Evolutionary conservation across 768 basidiomycete genomes (phyloP).

Genomic region (Lentinula sp.): DNA sequence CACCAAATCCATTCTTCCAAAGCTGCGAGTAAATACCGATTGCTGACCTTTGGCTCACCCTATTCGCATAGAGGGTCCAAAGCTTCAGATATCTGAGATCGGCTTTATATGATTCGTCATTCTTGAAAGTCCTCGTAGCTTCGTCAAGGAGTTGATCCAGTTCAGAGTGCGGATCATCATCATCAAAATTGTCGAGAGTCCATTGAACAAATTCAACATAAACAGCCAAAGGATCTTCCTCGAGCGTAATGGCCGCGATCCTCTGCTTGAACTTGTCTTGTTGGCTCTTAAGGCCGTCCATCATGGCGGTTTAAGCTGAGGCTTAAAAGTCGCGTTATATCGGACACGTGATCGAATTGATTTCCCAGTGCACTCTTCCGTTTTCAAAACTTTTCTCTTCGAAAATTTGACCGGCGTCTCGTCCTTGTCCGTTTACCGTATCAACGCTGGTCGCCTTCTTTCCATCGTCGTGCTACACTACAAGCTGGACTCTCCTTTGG

Average conservation of each 20-base stretch:
- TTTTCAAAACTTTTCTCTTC: not conserved
- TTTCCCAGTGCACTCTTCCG: not conserved
- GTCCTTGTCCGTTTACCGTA: no score
- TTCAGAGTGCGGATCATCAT: constrained; percentile 62
- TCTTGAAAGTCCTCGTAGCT: constrained; percentile 73
- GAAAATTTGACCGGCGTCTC: no score
- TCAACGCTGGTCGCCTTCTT: no score
- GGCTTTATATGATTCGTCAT: constrained; percentile 77
- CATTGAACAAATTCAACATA: constrained; percentile 88
- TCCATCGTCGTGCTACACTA: no score
- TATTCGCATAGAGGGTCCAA: constrained; percentile 83
- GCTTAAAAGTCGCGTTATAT: not conserved
- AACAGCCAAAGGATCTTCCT: constrained; percentile 81
- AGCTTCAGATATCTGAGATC: constrained; percentile 89
- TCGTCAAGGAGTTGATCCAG: constrained; percentile 80
- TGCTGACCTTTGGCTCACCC: constrained; percentile 65
- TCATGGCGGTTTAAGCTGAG: constrained; percentile 7
- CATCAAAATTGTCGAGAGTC: constrained; percentile 76
- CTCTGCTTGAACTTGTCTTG: constrained; percentile 23
- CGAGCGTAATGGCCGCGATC: constrained; percentile 46
- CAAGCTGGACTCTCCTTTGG: no score
- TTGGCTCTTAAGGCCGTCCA: constrained; percentile 11
- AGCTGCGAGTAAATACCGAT: constrained; percentile 71
- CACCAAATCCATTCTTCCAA: constrained; percentile 69
- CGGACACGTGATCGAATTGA: not conserved